Percentiles rank a stretch among this genome's conserved stretches.
These are phyloP conservation scores for Chlorencoelia australis DNA, from an alignment of 2,329 filamentous ascomycete species.

Conservation along the genomic window DNA sequence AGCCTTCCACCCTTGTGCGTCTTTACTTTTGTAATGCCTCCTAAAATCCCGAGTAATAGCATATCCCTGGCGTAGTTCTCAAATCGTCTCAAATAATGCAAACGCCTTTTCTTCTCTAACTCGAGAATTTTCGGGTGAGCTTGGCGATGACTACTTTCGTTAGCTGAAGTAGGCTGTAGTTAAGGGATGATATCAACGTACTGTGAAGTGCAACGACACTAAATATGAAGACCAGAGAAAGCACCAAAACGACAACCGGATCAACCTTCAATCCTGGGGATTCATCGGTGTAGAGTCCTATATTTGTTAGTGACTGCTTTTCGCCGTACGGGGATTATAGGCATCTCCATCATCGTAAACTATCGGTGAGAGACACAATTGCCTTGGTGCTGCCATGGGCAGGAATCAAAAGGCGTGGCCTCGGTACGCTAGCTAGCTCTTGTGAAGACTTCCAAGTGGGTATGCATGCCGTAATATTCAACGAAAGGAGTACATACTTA, in stretches of 20 bases:
- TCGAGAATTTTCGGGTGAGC: conserved; percentile 76
- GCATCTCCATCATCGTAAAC: too few relatives aligned
- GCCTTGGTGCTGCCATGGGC: too few relatives aligned
- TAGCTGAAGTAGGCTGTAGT: conserved; percentile 1
- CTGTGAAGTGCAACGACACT: conserved; percentile 95
- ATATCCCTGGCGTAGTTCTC: too few relatives aligned
- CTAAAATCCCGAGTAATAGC: too few relatives aligned
- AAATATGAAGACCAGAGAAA: conserved; percentile 98
- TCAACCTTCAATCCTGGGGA: conserved; percentile 96
- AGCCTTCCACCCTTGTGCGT: too few relatives aligned
- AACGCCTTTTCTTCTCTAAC: conserved; percentile 11
- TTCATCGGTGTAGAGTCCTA: conserved; percentile 95
- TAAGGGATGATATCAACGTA: conserved; percentile 39
- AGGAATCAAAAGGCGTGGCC: too few relatives aligned
- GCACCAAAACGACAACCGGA: conserved; percentile 90
- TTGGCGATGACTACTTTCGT: conserved; percentile 73
- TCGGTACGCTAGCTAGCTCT: too few relatives aligned
- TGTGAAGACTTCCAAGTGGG: too few relatives aligned
- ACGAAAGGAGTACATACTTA: conserved; percentile 54
- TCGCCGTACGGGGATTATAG: too few relatives aligned
- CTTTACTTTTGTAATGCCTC: too few relatives aligned
- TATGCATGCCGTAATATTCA: too few relatives aligned
- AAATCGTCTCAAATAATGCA: conserved; percentile 1
- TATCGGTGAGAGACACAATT: too few relatives aligned
- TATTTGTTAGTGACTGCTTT: conserved; percentile 11